phyloP scores from a whole-genome alignment of 805 yeast species.

The Saccharomycopsis babjevae region DNA sequence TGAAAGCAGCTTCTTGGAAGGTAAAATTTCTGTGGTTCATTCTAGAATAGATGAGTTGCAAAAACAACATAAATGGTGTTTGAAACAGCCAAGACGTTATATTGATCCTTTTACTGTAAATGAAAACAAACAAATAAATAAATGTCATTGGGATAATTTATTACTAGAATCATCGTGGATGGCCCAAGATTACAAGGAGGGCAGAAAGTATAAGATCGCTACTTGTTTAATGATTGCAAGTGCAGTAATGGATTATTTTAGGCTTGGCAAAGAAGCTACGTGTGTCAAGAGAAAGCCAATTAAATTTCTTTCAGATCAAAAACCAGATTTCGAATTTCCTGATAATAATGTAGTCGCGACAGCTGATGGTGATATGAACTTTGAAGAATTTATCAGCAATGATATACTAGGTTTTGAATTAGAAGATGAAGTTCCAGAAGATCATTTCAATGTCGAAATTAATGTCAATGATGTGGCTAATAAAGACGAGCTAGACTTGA shows the following conservation, averaged over 20 bases:
- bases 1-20: constrained; percentile 79
- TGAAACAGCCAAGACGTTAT: constrained; percentile 70
- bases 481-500: background rate
- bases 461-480: background rate
- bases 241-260: constrained; percentile 72
- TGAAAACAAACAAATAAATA: background rate
- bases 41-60: constrained; percentile 88
- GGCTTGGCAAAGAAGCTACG: constrained; percentile 50
- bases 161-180: constrained; percentile 78
- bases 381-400: constrained; percentile 14
- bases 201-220: constrained; percentile 56
- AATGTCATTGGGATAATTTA: constrained; percentile 56
- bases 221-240: constrained; percentile 61
- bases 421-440: constrained; percentile 1
- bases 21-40: constrained; percentile 80
- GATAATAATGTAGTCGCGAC: background rate
- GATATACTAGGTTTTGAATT: constrained; percentile 9
- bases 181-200: constrained; percentile 67
- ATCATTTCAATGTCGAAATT: background rate
- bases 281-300: constrained; percentile 50
- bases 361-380: constrained; percentile 4
- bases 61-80: constrained; percentile 80
- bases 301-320: constrained; percentile 13
- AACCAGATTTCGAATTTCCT: constrained; percentile 14
- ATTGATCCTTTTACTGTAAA: constrained; percentile 47